A percentile compares a stretch with the other conserved stretches of the same genome.
phyloP scores from a whole-genome alignment of 176 grass and related monocot genomes.

The Carex kokanica region DNA sequence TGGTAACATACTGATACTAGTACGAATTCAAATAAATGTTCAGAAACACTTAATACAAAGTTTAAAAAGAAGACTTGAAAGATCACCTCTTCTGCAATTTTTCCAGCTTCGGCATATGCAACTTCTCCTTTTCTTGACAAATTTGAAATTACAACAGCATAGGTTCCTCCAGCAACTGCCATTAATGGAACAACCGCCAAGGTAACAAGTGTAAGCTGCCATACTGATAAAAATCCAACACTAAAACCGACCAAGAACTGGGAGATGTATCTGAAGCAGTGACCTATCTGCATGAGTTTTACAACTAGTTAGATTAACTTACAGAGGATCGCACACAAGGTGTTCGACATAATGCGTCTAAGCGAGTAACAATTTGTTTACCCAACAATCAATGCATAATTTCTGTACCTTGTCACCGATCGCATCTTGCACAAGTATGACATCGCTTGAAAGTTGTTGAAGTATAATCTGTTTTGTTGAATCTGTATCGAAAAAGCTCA shows the following conservation, averaged over 20 bases:
- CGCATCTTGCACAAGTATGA: conserved; percentile 40
- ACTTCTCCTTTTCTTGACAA: conserved; percentile 20
- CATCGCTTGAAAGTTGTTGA: conserved; percentile 26
- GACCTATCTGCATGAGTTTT: conserved; percentile 27
- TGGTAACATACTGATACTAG: neutral
- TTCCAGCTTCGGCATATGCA: conserved; percentile 26
- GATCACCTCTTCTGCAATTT: conserved; percentile 31
- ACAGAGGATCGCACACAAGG: neutral
- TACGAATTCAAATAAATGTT: neutral
- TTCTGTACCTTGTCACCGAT: conserved; percentile 44
- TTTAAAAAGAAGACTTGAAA: conserved; percentile 4
- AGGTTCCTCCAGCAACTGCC: conserved; percentile 10
- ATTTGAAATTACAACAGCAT: neutral
- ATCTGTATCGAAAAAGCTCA: conserved; percentile 38
- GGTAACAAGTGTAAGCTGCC: conserved; percentile 36
- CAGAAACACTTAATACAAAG: neutral
- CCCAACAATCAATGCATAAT: neutral
- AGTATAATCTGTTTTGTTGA: conserved; percentile 28
- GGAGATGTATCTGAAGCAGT: conserved; percentile 19
- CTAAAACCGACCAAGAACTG: conserved; percentile 33
- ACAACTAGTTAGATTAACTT: neutral
- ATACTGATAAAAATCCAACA: conserved; percentile 33
- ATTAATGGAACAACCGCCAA: conserved; percentile 25
- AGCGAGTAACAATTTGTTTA: neutral
- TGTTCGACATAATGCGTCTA: neutral